Conservation (phyloP, 2,329 filamentous ascomycete genomes). For the Colletotrichum australisinense region DNA sequence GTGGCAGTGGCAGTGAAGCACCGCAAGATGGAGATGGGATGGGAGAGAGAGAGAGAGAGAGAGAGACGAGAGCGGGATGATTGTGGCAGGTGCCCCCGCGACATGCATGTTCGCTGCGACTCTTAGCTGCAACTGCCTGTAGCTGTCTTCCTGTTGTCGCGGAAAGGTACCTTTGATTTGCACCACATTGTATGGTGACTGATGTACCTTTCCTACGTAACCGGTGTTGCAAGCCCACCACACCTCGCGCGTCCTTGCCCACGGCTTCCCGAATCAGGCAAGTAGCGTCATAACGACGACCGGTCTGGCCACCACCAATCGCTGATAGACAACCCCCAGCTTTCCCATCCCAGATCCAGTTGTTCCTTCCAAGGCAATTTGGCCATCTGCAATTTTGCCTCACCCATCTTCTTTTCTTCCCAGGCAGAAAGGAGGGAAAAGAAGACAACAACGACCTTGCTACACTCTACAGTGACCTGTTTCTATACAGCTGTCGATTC, state of each 20-base stretch:
- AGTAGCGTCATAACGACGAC: conserved; percentile 35
- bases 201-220: neutral
- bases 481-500: neutral
- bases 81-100: neutral
- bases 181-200: too few species aligned
- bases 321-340: conserved; percentile 18
- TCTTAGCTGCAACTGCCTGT: neutral
- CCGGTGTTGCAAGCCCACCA: neutral
- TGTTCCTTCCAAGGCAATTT: conserved; percentile 15
- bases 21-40: neutral
- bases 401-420: conserved; percentile 3
- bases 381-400: conserved; percentile 1
- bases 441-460: neutral
- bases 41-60: neutral
- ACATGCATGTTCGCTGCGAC: neutral
- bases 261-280: conserved; percentile 26
- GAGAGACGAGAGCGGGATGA: neutral
- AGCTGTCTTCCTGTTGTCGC: neutral
- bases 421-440: conserved; percentile 23
- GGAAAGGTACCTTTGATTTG: neutral
- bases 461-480: neutral
- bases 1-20: too few species aligned
- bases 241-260: neutral
- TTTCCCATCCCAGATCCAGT: conserved; percentile 1
- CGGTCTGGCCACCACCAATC: conserved; percentile 26